phyloP scores from a whole-genome alignment of 164 flowering plant genomes.

The Annona cherimola region DNA sequence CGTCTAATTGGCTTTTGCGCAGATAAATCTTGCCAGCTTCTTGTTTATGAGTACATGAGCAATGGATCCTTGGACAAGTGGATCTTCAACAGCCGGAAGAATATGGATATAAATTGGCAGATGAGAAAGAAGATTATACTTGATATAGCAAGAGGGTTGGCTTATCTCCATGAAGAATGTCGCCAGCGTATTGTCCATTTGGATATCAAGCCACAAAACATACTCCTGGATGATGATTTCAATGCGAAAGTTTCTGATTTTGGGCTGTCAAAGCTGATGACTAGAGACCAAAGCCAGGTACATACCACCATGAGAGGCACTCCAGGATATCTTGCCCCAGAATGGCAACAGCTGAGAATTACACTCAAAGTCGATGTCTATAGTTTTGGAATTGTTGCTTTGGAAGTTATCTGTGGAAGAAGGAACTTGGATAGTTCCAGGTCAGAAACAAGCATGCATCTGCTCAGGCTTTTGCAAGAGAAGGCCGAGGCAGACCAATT shows the following conservation, averaged over 20 bases:
- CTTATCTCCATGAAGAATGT: slow-evolving; percentile 29
- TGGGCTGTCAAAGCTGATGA: slow-evolving; percentile 16
- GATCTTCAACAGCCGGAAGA: background rate
- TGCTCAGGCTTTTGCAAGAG: background rate
- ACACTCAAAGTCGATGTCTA: slow-evolving; percentile 11
- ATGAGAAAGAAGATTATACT: slow-evolving; percentile 12
- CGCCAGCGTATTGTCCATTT: slow-evolving; percentile 17
- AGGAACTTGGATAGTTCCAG: background rate
- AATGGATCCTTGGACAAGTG: slow-evolving; percentile 22
- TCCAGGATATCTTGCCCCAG: background rate
- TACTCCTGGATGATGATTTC: slow-evolving; percentile 16
- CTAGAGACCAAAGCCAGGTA: slow-evolving; percentile 5
- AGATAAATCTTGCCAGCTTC: slow-evolving; percentile 8
- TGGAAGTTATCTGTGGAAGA: background rate
- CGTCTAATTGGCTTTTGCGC: slow-evolving; percentile 22
- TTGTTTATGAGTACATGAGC: slow-evolving; percentile 25
- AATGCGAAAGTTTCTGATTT: slow-evolving; percentile 26
- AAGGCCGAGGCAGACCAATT: background rate
- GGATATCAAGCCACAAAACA: slow-evolving; percentile 23
- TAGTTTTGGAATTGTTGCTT: slow-evolving; percentile 3
- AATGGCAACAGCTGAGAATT: background rate
- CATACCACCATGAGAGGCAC: slow-evolving; percentile 2
- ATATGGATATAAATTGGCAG: slow-evolving; percentile 15
- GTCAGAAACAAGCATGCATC: background rate
- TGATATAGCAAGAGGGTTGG: slow-evolving; percentile 17